Evolutionary conservation across 805 yeast genomes (phyloP).

Genomic region (Wickerhamomyces ciferrii): DNA sequence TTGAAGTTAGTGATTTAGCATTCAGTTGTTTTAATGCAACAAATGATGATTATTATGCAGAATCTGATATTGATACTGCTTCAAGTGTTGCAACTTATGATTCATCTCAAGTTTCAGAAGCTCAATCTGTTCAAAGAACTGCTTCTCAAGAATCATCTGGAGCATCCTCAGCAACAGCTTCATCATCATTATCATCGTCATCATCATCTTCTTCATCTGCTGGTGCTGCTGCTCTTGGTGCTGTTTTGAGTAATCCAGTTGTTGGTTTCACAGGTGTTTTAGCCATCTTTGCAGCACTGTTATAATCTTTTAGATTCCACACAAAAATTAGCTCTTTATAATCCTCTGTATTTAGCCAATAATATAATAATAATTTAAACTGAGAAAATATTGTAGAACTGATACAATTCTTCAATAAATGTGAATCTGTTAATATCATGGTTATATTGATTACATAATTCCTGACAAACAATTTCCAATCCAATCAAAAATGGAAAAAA

Average conservation of each 20-base stretch:
- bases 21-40: conserved; percentile 37
- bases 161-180: conserved; percentile 4
- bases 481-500: background rate
- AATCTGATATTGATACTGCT: conserved; percentile 19
- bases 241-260: conserved; percentile 12
- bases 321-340: background rate
- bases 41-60: conserved; percentile 31
- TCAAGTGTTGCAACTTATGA: conserved; percentile 19
- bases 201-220: background rate
- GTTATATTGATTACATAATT: background rate
- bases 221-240: conserved; percentile 9
- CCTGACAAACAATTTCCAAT: background rate
- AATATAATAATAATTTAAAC: no score
- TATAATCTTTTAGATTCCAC: background rate
- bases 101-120: conserved; percentile 10
- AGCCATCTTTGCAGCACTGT: conserved; percentile 9
- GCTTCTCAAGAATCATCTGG: conserved; percentile 11
- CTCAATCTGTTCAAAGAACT: conserved; percentile 11
- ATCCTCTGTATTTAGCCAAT: background rate
- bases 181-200: background rate
- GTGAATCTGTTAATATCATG: no score
- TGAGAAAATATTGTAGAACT: no score
- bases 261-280: conserved; percentile 17
- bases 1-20: conserved; percentile 28
- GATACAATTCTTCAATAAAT: no score